These are phyloP conservation scores for Dryadomyces sulphureus DNA, from an alignment of 2,329 filamentous ascomycete species.

Conservation along the genomic window DNA sequence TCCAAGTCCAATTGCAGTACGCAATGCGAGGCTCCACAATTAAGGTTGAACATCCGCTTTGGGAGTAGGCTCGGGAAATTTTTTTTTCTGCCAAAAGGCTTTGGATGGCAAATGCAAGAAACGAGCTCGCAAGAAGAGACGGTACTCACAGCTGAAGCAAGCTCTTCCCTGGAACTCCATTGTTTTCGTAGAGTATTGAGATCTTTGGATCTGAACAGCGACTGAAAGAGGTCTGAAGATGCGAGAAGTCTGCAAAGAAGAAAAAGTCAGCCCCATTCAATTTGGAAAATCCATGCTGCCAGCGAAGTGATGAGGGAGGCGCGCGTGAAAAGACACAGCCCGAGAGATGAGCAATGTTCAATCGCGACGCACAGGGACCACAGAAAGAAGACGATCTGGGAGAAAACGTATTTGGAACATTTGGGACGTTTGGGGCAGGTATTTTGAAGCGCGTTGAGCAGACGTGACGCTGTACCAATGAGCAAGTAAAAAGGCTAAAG, in stretches of 20 bases:
- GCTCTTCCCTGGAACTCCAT: conserved; percentile 13
- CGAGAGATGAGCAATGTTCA: background rate
- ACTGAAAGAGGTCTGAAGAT: background rate
- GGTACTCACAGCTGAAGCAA: conserved; percentile 15
- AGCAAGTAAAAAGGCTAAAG: background rate
- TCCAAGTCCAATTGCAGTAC: background rate
- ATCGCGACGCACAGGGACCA: background rate
- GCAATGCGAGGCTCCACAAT: conserved; percentile 3
- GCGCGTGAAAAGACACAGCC: background rate
- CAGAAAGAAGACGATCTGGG: background rate
- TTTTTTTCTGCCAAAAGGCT: background rate
- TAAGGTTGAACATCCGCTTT: conserved; percentile 7
- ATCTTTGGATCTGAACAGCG: background rate
- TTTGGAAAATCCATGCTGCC: background rate
- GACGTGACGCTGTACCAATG: background rate
- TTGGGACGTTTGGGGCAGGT: background rate
- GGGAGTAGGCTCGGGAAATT: conserved; percentile 7
- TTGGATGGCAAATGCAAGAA: conserved; percentile 1
- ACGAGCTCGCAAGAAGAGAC: background rate
- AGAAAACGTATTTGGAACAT: background rate
- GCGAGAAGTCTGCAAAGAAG: background rate
- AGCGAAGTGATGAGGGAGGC: background rate
- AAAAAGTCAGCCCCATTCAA: background rate
- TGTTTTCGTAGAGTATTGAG: background rate
- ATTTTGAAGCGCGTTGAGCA: background rate